Conservation (phyloP, 768 basidiomycete genomes). For the Sarcodon aspratus region DNA sequence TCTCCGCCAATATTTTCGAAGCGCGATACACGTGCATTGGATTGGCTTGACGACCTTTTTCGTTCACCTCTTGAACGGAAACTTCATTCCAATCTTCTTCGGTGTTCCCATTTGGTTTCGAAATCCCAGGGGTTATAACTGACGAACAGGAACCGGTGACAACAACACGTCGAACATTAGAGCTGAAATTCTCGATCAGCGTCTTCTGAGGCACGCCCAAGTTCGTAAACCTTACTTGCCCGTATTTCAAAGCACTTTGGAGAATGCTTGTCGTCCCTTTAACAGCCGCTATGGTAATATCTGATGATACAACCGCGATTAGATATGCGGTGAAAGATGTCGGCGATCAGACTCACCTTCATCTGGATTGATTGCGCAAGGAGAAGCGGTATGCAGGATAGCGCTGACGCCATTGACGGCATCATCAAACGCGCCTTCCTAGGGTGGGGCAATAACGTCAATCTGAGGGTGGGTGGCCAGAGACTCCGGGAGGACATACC, state of each 20-base stretch:
- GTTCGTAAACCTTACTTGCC: neutral
- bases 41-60: conserved; percentile 19
- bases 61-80: conserved; percentile 15
- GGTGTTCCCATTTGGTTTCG: neutral
- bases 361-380: conserved; percentile 2
- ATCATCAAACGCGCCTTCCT: conserved; percentile 22
- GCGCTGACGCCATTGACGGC: conserved; percentile 30
- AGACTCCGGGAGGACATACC: conserved; percentile 17
- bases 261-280: conserved; percentile 24
- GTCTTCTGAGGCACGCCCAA: neutral
- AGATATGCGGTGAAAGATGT: neutral
- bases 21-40: conserved; percentile 16
- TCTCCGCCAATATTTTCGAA: conserved; percentile 23
- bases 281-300: conserved; percentile 27
- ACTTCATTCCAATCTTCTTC: conserved; percentile 24
- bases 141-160: conserved; percentile 6
- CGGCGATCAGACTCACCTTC: neutral
- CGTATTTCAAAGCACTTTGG: conserved; percentile 15
- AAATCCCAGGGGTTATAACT: conserved; percentile 1
- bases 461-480: neutral
- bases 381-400: conserved; percentile 20
- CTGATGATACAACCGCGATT: conserved; percentile 3
- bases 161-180: neutral
- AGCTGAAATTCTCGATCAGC: neutral
- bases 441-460: neutral